phyloP scores from a whole-genome alignment of 306 rosid species.

The Crotalaria pallida region DNA sequence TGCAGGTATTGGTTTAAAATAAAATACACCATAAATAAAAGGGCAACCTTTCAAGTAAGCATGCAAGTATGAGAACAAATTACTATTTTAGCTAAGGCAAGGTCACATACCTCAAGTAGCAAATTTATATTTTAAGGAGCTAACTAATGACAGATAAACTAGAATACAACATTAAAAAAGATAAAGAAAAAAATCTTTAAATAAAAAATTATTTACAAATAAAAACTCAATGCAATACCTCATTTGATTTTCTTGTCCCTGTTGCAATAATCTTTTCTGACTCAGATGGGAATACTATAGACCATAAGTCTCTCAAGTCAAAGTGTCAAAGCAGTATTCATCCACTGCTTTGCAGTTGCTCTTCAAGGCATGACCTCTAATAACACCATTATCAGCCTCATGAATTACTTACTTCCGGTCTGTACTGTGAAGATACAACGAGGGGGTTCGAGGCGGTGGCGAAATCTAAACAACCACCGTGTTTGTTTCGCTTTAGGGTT shows the following conservation, averaged over 20 bases:
- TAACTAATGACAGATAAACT: not conserved
- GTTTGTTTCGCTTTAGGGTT: too few relatives aligned
- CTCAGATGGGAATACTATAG: slow-evolving; percentile 81
- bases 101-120: not conserved
- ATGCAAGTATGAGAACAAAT: not conserved
- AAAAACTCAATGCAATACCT: slow-evolving; percentile 42
- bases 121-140: not conserved
- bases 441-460: too few relatives aligned
- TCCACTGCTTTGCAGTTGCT: slow-evolving; percentile 52
- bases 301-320: slow-evolving; percentile 76
- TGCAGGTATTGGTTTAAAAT: not conserved
- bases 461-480: too few relatives aligned
- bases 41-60: not conserved
- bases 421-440: too few relatives aligned
- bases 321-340: slow-evolving; percentile 80
- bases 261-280: slow-evolving; percentile 87
- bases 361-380: slow-evolving; percentile 85
- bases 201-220: too few relatives aligned
- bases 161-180: not conserved
- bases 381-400: slow-evolving; percentile 61
- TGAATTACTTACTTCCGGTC: too few relatives aligned
- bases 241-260: slow-evolving; percentile 64
- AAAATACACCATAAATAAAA: slow-evolving; percentile 4
- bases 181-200: too few relatives aligned
- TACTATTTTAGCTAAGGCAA: not conserved